Evolutionary conservation across 805 yeast species (phyloP).

Genomic region (Barnettozyma sucrosica): DNA sequence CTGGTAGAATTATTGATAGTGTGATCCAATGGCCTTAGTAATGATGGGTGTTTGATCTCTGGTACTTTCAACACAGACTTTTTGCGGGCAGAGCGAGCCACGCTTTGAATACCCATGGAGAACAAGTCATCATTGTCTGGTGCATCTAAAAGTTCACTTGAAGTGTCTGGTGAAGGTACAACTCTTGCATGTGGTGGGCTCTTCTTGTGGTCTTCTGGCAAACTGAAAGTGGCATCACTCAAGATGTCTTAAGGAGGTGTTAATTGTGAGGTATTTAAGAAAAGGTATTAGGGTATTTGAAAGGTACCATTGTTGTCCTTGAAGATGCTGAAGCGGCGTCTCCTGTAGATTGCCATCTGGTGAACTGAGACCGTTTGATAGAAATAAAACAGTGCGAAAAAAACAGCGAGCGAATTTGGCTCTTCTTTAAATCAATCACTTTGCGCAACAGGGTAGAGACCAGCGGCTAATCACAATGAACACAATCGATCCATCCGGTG

Average conservation of each 20-base stretch:
- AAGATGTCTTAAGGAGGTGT: slow-evolving; percentile 2
- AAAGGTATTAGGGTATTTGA: neutral
- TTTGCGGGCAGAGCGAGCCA: slow-evolving; percentile 11
- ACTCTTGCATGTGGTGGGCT: neutral
- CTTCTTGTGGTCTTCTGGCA: slow-evolving; percentile 6
- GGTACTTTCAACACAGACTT: slow-evolving; percentile 2
- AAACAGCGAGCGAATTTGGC: neutral
- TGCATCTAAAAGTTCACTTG: slow-evolving; percentile 2
- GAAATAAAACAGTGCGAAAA: neutral
- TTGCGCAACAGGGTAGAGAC: too few species aligned
- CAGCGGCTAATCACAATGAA: slow-evolving; percentile 3
- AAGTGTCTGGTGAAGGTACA: neutral
- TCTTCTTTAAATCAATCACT: neutral
- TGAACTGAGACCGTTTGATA: neutral
- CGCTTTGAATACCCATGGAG: slow-evolving; percentile 10
- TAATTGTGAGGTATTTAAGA: neutral
- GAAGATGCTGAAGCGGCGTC: slow-evolving; percentile 20
- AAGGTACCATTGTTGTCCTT: slow-evolving; percentile 18
- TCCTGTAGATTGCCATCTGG: slow-evolving; percentile 15
- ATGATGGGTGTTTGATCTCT: neutral
- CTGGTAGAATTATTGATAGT: neutral
- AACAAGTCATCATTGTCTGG: slow-evolving; percentile 11
- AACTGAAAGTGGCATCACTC: slow-evolving; percentile 11
- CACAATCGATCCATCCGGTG: slow-evolving; percentile 8
- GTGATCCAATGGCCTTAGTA: neutral